Percentiles rank a stretch among this genome's conserved stretches.
Evolutionary conservation across 2,329 filamentous ascomycete species (phyloP).

Genomic region (Epichloe elymi): DNA sequence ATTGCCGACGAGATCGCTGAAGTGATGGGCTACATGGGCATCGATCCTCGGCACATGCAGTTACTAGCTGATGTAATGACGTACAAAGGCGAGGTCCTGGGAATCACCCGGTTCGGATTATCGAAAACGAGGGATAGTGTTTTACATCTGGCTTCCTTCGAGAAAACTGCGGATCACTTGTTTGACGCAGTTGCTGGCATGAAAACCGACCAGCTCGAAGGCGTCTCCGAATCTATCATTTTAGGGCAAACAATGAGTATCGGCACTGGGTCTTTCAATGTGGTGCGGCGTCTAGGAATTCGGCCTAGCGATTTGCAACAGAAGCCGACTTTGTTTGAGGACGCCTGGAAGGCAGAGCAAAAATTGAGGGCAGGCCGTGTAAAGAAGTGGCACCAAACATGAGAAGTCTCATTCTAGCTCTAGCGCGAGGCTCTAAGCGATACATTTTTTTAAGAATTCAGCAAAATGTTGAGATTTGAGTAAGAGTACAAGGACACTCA

Average conservation of each 20-base stretch:
- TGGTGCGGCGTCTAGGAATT: slow-evolving; percentile 65
- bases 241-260: slow-evolving; percentile 91
- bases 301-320: slow-evolving; percentile 41
- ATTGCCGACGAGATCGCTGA: slow-evolving; percentile 78
- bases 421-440: no score
- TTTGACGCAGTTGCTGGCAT: slow-evolving; percentile 89
- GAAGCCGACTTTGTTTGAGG: slow-evolving; percentile 58
- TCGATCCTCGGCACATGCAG: slow-evolving; percentile 96
- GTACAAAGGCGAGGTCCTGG: slow-evolving; percentile 91
- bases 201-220: slow-evolving; percentile 85
- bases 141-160: slow-evolving; percentile 86
- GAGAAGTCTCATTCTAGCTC: no score
- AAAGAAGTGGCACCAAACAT: no score
- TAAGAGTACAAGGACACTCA: no score
- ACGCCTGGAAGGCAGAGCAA: slow-evolving; percentile 37
- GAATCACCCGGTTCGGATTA: slow-evolving; percentile 91
- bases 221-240: slow-evolving; percentile 93
- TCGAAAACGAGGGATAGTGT: slow-evolving; percentile 95
- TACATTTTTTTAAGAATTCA: no score
- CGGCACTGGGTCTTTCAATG: slow-evolving; percentile 84
- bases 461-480: no score
- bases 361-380: no score
- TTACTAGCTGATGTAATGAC: slow-evolving; percentile 97
- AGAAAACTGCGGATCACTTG: slow-evolving; percentile 95
- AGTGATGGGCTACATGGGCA: slow-evolving; percentile 90